These are phyloP conservation scores for Hymenoscyphus occultus DNA, from an alignment of 2,329 filamentous ascomycete genomes.

Conservation along the genomic window DNA sequence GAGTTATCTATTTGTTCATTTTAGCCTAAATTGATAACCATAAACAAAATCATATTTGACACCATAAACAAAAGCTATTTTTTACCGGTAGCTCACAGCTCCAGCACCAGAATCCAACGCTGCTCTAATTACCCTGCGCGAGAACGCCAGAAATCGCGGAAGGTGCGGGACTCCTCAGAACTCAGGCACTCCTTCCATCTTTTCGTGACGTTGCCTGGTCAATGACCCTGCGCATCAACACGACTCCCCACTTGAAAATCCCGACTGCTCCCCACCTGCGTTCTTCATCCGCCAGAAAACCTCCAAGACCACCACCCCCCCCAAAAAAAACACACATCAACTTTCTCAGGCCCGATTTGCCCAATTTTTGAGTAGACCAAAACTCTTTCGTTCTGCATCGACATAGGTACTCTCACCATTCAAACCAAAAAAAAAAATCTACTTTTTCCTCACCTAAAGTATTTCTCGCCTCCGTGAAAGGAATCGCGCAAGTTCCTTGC, in stretches of 20 bases:
- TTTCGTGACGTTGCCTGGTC: no score
- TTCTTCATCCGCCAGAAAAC: background rate
- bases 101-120: no score
- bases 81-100: no score
- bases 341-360: constrained; percentile 5
- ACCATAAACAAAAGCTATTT: no score
- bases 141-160: no score
- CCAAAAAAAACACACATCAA: constrained; percentile 1
- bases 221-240: no score
- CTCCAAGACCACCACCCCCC: background rate
- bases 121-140: no score
- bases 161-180: no score
- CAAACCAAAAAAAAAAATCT: background rate
- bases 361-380: constrained; percentile 7
- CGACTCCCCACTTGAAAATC: constrained; percentile 4
- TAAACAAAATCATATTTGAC: no score
- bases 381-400: constrained; percentile 1
- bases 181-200: no score
- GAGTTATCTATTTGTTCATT: no score
- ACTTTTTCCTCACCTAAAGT: background rate
- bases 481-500: constrained; percentile 20
- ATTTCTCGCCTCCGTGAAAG: constrained; percentile 12
- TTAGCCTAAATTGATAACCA: no score
- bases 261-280: constrained; percentile 1
- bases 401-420: background rate